Evolutionary conservation across 495 filamentous ascomycete species (phyloP).

Genomic region (Aspergillus campestris): DNA sequence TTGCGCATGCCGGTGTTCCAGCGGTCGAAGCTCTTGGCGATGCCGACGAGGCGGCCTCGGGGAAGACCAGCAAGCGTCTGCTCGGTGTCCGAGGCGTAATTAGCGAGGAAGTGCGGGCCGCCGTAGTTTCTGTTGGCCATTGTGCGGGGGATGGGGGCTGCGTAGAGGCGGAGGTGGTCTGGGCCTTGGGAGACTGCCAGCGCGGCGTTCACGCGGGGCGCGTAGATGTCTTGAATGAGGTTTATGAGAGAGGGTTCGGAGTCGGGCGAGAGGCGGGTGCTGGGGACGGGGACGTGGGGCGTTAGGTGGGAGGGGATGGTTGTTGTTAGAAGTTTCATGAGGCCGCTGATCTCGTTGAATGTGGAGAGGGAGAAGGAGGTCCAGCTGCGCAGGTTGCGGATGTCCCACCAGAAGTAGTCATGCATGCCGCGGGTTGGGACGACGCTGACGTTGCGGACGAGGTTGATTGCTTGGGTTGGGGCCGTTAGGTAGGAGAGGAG

Average conservation of each 20-base stretch:
- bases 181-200: slow-evolving; percentile 59
- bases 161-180: slow-evolving; percentile 49
- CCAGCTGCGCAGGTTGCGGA: slow-evolving; percentile 81
- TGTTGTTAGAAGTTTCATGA: slow-evolving; percentile 64
- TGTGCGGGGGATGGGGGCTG: slow-evolving; percentile 44
- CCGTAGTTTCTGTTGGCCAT: slow-evolving; percentile 43
- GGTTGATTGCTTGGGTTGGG: slow-evolving; percentile 67
- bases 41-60: slow-evolving; percentile 73
- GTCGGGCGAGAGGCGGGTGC: slow-evolving; percentile 55
- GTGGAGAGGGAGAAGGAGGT: slow-evolving; percentile 61
- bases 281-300: slow-evolving; percentile 44
- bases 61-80: slow-evolving; percentile 62
- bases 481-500: slow-evolving; percentile 70
- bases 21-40: slow-evolving; percentile 80
- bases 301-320: slow-evolving; percentile 57
- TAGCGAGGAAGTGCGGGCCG: slow-evolving; percentile 56
- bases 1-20: slow-evolving; percentile 93
- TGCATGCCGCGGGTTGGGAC: slow-evolving; percentile 58
- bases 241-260: slow-evolving; percentile 62
- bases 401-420: slow-evolving; percentile 90
- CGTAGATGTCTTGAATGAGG: slow-evolving; percentile 62
- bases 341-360: slow-evolving; percentile 64
- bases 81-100: slow-evolving; percentile 64
- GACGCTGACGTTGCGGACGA: slow-evolving; percentile 75
- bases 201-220: slow-evolving; percentile 71